phyloP scores from a whole-genome alignment of 805 yeast species.

The Nakazawaea ishiwadae region DNA sequence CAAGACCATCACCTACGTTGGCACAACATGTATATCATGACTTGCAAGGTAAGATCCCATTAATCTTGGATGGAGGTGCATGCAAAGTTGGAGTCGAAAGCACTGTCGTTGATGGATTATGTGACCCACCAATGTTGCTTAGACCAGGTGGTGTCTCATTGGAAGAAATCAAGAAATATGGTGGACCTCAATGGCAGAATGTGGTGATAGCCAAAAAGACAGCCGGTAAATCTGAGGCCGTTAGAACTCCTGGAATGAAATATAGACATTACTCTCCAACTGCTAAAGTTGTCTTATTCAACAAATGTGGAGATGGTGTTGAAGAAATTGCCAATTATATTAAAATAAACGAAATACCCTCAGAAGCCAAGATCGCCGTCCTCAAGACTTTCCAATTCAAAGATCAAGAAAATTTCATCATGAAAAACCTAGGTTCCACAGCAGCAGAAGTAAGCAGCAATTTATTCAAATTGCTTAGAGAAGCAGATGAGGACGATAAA shows the following conservation, averaged over 20 bases:
- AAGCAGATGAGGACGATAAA: conserved; percentile 58
- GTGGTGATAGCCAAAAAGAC: conserved; percentile 61
- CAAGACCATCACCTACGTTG: conserved; percentile 87
- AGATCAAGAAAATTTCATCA: conserved; percentile 19
- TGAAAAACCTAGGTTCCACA: conserved; percentile 35
- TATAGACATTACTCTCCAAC: conserved; percentile 92
- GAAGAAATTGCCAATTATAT: conserved; percentile 26
- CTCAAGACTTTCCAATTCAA: conserved; percentile 38
- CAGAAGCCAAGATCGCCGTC: conserved; percentile 41
- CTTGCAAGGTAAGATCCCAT: conserved; percentile 71
- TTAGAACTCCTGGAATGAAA: conserved; percentile 96
- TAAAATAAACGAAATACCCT: conserved; percentile 12
- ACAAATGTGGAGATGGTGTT: conserved; percentile 41
- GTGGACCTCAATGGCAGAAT: conserved; percentile 66
- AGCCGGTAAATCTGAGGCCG: conserved; percentile 63
- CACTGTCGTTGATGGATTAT: conserved; percentile 89
- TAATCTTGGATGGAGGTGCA: conserved; percentile 86
- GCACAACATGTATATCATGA: conserved; percentile 87
- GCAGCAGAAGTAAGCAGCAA: conserved; percentile 68
- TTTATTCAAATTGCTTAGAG: conserved; percentile 67
- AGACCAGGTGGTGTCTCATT: conserved; percentile 93
- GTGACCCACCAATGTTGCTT: conserved; percentile 76
- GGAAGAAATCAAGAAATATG: conserved; percentile 62
- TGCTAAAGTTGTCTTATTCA: conserved; percentile 72
- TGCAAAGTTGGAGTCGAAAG: conserved; percentile 90